These are phyloP conservation scores for Lagerstroemia speciosa DNA, from an alignment of 345 rosid species.

Conservation along the genomic window DNA sequence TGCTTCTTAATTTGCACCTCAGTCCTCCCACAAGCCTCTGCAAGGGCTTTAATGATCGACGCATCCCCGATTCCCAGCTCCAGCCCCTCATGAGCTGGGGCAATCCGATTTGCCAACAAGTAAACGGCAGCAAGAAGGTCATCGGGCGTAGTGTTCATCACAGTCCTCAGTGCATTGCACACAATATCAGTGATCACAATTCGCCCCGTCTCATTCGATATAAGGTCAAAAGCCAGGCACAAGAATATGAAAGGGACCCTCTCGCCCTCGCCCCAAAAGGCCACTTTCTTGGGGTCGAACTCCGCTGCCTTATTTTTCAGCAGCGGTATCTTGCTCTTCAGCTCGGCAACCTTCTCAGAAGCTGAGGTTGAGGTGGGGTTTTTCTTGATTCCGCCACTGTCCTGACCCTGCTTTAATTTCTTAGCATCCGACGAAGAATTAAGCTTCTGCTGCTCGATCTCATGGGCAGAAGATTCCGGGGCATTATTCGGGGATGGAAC, in stretches of 20 bases:
- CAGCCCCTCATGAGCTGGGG: constrained; percentile 88
- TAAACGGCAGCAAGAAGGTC: constrained; percentile 68
- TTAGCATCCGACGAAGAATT: constrained; percentile 1
- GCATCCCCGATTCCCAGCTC: constrained; percentile 89
- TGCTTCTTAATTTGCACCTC: constrained; percentile 59
- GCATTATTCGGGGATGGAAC: neutral
- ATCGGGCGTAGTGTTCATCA: constrained; percentile 63
- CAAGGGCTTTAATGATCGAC: constrained; percentile 63
- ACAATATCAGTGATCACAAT: constrained; percentile 81
- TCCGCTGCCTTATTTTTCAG: constrained; percentile 64
- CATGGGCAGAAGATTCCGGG: neutral
- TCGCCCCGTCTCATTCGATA: constrained; percentile 60
- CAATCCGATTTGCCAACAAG: constrained; percentile 63
- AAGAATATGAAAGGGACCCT: constrained; percentile 75
- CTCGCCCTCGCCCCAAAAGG: constrained; percentile 62
- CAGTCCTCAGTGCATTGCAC: constrained; percentile 76
- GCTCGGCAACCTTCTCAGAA: constrained; percentile 24
- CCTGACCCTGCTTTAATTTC: constrained; percentile 1
- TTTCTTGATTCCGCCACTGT: neutral
- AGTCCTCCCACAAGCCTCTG: constrained; percentile 83
- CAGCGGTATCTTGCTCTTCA: constrained; percentile 48
- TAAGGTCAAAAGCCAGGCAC: constrained; percentile 59
- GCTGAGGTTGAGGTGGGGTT: constrained; percentile 3
- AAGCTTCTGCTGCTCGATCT: neutral
- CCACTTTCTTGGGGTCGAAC: constrained; percentile 46